Percentiles rank a stretch among this genome's conserved stretches.
Evolutionary conservation across 1,284 basidiomycete species (phyloP).

Genomic region (Xerocomus amazonicus): DNA sequence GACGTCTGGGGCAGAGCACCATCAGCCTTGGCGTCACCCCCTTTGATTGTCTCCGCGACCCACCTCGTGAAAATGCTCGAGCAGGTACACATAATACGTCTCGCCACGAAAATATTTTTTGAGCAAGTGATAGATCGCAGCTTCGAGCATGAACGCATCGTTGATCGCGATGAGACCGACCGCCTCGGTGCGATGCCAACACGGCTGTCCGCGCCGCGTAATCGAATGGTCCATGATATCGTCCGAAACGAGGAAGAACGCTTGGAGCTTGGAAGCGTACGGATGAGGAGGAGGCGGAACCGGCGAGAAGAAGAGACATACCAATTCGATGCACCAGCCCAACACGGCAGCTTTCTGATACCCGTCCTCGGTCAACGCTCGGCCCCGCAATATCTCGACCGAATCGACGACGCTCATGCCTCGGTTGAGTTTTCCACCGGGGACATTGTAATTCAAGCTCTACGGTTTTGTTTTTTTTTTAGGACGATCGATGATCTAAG

Average conservation of each 20-base stretch:
- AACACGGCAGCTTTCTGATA: conserved; percentile 88
- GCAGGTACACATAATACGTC: conserved; percentile 81
- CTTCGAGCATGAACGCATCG: conserved; percentile 96
- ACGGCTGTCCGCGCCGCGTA: conserved; percentile 96
- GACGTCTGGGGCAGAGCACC: conserved; percentile 52
- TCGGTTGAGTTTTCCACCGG: conserved; percentile 95
- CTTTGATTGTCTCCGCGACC: neutral
- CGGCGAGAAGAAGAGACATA: conserved; percentile 15
- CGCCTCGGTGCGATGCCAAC: conserved; percentile 83
- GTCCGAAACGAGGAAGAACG: conserved; percentile 96
- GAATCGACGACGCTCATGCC: conserved; percentile 95
- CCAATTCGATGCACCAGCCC: conserved; percentile 96
- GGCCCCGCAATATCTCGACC: conserved; percentile 81
- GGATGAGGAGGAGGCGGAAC: neutral
- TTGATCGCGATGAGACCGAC: conserved; percentile 93
- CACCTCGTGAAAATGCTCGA: conserved; percentile 82
- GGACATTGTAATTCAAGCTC: conserved; percentile 94
- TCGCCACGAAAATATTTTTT: conserved; percentile 86
- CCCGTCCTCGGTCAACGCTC: conserved; percentile 71
- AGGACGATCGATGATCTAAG: neutral
- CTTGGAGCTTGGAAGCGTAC: conserved; percentile 75
- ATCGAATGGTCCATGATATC: conserved; percentile 97
- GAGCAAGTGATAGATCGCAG: conserved; percentile 88
- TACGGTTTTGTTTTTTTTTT: conserved; percentile 29
- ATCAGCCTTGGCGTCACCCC: neutral